phyloP scores from a whole-genome alignment of 441 rosid genomes.

The Adansonia gregorii region DNA sequence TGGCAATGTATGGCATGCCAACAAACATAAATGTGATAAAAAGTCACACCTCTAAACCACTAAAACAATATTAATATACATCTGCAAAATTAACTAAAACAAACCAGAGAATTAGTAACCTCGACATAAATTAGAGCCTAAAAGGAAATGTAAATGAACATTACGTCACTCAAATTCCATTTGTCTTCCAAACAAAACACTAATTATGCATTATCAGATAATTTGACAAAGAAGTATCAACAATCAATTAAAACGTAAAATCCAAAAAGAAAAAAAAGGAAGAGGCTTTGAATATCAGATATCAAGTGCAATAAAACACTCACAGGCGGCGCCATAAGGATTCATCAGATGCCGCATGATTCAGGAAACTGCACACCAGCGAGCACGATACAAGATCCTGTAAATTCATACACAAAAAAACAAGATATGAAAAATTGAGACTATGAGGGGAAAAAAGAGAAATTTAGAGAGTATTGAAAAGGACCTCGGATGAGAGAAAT shows the following conservation, averaged over 20 bases:
- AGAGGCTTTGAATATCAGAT: not conserved
- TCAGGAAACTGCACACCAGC: conserved; percentile 71
- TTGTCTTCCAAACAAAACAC: not conserved
- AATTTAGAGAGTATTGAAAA: not conserved
- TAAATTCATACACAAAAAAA: not conserved
- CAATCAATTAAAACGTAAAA: not conserved
- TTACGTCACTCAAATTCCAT: not conserved
- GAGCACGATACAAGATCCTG: conserved; percentile 94
- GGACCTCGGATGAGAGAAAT: conserved; percentile 92
- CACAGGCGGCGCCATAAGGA: conserved; percentile 94
- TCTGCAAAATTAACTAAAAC: not conserved
- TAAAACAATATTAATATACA: not conserved
- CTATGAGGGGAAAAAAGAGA: not conserved
- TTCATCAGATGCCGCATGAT: conserved; percentile 81
- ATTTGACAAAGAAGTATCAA: not conserved
- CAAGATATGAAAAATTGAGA: conserved; percentile 10
- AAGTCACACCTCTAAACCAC: not conserved
- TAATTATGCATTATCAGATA: not conserved
- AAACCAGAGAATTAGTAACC: conserved; percentile 5
- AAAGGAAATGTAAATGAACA: not conserved
- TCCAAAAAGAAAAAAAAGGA: not conserved
- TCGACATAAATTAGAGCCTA: not conserved
- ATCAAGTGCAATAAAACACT: conserved; percentile 32
- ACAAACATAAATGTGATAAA: conserved; percentile 1
- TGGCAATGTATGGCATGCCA: not conserved